Evolutionary conservation across 2,329 filamentous ascomycete genomes (phyloP).

Genomic region (Phyllosticta ampelicida): DNA sequence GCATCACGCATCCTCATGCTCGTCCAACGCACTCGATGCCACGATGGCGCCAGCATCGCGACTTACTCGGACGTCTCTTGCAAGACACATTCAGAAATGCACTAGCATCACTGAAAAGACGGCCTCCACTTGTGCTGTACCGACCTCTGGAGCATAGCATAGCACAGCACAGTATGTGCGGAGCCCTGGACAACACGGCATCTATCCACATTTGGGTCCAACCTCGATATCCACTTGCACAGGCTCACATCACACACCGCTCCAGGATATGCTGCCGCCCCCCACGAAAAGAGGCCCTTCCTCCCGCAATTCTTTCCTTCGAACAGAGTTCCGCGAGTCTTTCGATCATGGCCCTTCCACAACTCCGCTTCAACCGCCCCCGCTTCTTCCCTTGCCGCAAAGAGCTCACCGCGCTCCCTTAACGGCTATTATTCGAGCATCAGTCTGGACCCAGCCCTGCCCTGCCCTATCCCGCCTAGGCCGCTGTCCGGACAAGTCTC

Average conservation of each 20-base stretch:
- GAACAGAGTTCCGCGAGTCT: neutral
- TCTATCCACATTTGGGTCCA: neutral
- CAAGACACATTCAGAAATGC: neutral
- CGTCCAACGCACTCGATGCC: neutral
- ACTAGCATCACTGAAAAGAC: neutral
- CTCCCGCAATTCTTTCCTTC: neutral
- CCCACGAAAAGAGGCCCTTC: neutral
- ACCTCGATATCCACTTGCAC: neutral
- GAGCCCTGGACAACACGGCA: neutral
- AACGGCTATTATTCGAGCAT: neutral
- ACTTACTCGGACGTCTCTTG: neutral
- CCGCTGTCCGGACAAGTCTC: neutral
- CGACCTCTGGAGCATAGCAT: neutral
- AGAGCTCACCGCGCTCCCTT: neutral
- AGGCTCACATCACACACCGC: neutral
- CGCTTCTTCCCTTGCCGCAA: neutral
- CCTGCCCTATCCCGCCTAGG: neutral
- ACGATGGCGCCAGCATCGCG: neutral
- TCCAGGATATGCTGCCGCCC: neutral
- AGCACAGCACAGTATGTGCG: neutral
- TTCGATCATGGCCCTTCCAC: neutral
- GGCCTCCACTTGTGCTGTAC: neutral
- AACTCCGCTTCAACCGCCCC: neutral
- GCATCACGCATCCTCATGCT: neutral
- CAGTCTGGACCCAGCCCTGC: neutral